Evolutionary conservation across 352 stramenopile genomes (phyloP), one percentile per base, ranked within the genome.

Genomic region (Aphanomyces stellatus): DNA sequence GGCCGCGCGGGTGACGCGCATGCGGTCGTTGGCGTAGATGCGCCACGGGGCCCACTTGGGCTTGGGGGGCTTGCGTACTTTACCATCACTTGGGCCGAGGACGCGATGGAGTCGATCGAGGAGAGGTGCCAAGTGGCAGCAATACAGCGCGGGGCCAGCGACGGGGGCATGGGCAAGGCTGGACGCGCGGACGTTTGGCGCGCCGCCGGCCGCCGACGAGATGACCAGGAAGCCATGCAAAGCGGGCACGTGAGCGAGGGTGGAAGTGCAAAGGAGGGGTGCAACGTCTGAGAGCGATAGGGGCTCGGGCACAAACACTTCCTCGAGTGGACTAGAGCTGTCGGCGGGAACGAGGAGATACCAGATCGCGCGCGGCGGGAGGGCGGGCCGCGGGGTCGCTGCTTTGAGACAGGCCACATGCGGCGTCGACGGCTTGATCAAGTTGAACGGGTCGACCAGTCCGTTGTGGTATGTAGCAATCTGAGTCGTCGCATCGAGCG

Each of bases 1-100:
- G 30, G 35, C 41, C 1, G n/a, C 59, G 2, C 59, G 35, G 4
- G 59, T 27, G 7, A 37, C 24, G 3, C 46, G 35, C 35, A 65
- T 65, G 19, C 59, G 41, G 22, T 65, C 59, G 59, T 35, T 65
- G 10, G 59, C 59, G n/a, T 55, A 55, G 8, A 24, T 4, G 2
- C 59, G 17, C 59, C 59, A 65, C 19, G 40, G 0, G 0, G 35
- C 41, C 7, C 7, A 33, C 41, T 64, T 64, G 19, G 19, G 19
- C 19, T 35, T 53, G n/a, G n/a, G n/a, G n/a, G n/a, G n/a, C n/a
- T n/a, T n/a, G n/a, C n/a, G n/a, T n/a, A n/a, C n/a, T n/a, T n/a
- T n/a, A n/a, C n/a, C n/a, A n/a, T n/a, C n/a, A n/a, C n/a, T n/a
- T n/a, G n/a, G n/a, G n/a, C n/a, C n/a, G n/a, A n/a, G n/a, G n/a